Evolutionary conservation across 164 flowering plant genomes (phyloP), one percentile per base, ranked within the genome.

Genomic region (Magnolia officinalis): DNA sequence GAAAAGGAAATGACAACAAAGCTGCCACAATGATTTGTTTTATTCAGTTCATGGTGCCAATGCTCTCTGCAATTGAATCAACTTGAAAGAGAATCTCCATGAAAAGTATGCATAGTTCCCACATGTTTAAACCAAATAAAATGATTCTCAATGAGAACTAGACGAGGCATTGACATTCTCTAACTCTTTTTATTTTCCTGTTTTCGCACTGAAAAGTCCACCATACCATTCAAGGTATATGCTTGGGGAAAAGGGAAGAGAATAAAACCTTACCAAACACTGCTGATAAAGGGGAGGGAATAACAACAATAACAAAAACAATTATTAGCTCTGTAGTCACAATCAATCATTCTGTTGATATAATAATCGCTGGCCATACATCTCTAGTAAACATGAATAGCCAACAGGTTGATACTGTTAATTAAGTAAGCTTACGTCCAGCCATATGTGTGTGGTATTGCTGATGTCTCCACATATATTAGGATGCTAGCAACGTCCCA

Each of bases 141-240:
- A 76, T 63, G 75, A 81, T 75, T 69, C 78, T 78, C 51, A 71
- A 72, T 64, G 50, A 72, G 73, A 75, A 79, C 74, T 65, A 65
- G 77, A 78, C 72, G 76, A 79, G 78, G 76, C 66, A 81, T 82
- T 84, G 86, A 81, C 88, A 84, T 84, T 87, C 82, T 79, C 72
- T 23, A 61, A 49, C 37, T 13, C 68, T 20, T 63, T 63, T 73
- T 16, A 55, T 16, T 66, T 64, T 77, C 71, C 66, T 74, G 58
- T 71, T 69, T 77, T 49, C 67, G 64, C 55, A 76, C 67, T 63
- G 49, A 75, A 75, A 73, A 59, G 69, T 67, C 78, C 69, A 29
- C 61, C 81, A 63, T 74, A 73, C 18, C 72, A 52, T 58, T 77
- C 78, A 70, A 64, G 49, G 74, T 50, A 80, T 74, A 81, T 77